A percentile compares a stretch with the other conserved stretches of the same genome.
phyloP scores from a whole-genome alignment of 371 early-diverging fungal species.

The Circinella minor region DNA sequence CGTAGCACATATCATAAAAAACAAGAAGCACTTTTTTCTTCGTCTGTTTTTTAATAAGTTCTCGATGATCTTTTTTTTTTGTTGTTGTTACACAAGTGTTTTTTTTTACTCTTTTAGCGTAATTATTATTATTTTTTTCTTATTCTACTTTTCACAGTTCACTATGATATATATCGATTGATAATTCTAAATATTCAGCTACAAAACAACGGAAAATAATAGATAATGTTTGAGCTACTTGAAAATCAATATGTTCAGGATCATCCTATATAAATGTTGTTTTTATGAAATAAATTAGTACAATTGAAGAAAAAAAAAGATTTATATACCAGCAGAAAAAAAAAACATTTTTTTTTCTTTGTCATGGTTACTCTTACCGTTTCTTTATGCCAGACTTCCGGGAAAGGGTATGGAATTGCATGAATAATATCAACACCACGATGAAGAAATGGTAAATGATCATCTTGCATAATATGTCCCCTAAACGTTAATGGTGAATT shows the following conservation, averaged over 20 bases:
- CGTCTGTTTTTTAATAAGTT: too few relatives aligned
- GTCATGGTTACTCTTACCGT: conserved; percentile 37
- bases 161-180: conserved; percentile 18
- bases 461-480: conserved; percentile 76
- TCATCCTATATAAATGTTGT: conserved; percentile 21
- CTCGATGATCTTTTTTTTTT: neutral
- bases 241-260: conserved; percentile 42
- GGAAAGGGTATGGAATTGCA: conserved; percentile 91
- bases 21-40: too few relatives aligned
- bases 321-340: too few relatives aligned
- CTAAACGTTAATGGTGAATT: conserved; percentile 34
- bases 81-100: neutral
- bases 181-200: conserved; percentile 60
- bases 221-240: conserved; percentile 46
- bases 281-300: too few relatives aligned
- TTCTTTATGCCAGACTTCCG: conserved; percentile 87
- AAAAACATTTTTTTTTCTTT: too few relatives aligned
- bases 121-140: neutral
- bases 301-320: too few relatives aligned
- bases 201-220: conserved; percentile 55
- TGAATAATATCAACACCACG: conserved; percentile 88
- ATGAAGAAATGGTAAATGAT: conserved; percentile 88
- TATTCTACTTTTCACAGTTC: conserved; percentile 18
- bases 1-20: too few relatives aligned
- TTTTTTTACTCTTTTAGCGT: neutral